Conservation (phyloP, 805 yeast genomes). For the Starmerella floricola region DNA sequence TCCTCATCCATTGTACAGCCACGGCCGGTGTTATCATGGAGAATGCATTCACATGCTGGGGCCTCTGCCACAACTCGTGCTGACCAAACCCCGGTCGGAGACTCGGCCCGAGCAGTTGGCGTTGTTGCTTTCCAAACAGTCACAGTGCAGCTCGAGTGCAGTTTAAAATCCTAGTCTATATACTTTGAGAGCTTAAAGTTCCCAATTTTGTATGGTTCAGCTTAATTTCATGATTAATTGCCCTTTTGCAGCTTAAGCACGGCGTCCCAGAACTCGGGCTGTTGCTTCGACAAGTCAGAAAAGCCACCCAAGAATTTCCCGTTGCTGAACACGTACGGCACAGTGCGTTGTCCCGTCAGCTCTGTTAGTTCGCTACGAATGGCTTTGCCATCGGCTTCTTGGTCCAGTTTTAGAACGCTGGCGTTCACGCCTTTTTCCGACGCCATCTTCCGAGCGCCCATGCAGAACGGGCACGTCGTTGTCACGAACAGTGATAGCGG, state of each 20-base stretch:
- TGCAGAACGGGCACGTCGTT: constrained; percentile 24
- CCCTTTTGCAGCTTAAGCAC: neutral
- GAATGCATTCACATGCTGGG: no score
- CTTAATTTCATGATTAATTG: neutral
- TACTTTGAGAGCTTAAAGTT: no score
- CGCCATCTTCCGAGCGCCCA: constrained; percentile 19
- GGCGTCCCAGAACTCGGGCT: constrained; percentile 19
- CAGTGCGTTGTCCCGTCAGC: constrained; percentile 51
- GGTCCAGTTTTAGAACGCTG: constrained; percentile 44
- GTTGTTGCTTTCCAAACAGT: no score
- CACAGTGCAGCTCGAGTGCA: no score
- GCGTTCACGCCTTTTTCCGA: constrained; percentile 15
- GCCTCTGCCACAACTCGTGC: no score
- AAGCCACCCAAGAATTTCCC: constrained; percentile 43
- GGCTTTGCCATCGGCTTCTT: constrained; percentile 39
- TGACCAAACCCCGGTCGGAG: no score
- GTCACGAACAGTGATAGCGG: constrained; percentile 22
- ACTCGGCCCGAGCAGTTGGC: no score
- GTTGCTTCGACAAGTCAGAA: constrained; percentile 20
- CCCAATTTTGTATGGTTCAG: no score
- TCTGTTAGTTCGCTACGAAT: constrained; percentile 46
- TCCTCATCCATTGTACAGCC: no score
- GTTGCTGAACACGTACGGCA: constrained; percentile 53
- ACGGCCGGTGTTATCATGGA: no score
- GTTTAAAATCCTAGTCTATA: no score